A percentile compares a stretch with the other conserved stretches of the same genome.
Conservation (phyloP, 331 rosid species). For the Spiraea crenata region DNA sequence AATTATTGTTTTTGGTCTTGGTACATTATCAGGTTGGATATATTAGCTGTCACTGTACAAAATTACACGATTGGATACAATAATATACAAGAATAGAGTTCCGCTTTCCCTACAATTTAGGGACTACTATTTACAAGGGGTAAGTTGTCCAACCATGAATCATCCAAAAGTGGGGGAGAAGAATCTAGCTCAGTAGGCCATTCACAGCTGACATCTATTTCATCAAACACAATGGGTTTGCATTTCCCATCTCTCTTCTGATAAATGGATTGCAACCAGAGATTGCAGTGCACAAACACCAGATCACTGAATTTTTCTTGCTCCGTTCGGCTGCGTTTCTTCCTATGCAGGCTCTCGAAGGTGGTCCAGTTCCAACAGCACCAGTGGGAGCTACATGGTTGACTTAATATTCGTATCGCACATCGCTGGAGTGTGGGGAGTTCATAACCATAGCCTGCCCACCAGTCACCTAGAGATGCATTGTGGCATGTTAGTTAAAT, state of each 20-base stretch:
- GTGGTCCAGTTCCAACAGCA: conserved; percentile 65
- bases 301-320: conserved; percentile 48
- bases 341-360: conserved; percentile 45
- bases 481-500: neutral
- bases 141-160: conserved; percentile 60
- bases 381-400: conserved; percentile 75
- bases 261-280: conserved; percentile 49
- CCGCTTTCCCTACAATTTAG: conserved; percentile 15
- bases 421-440: conserved; percentile 60
- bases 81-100: neutral
- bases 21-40: too few species aligned
- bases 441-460: conserved; percentile 74
- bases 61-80: neutral
- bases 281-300: conserved; percentile 69
- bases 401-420: conserved; percentile 61
- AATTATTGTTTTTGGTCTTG: too few species aligned
- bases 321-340: conserved; percentile 41
- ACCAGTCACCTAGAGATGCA: conserved; percentile 65
- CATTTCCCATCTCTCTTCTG: conserved; percentile 40
- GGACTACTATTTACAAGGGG: conserved; percentile 46
- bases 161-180: conserved; percentile 53
- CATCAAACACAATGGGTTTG: conserved; percentile 45
- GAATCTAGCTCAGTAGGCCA: conserved; percentile 62
- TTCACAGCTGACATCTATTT: conserved; percentile 55
- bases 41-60: neutral